Evolutionary conservation across 2,329 filamentous ascomycete species (phyloP).

Genomic region (Xylariaceae sp.): DNA sequence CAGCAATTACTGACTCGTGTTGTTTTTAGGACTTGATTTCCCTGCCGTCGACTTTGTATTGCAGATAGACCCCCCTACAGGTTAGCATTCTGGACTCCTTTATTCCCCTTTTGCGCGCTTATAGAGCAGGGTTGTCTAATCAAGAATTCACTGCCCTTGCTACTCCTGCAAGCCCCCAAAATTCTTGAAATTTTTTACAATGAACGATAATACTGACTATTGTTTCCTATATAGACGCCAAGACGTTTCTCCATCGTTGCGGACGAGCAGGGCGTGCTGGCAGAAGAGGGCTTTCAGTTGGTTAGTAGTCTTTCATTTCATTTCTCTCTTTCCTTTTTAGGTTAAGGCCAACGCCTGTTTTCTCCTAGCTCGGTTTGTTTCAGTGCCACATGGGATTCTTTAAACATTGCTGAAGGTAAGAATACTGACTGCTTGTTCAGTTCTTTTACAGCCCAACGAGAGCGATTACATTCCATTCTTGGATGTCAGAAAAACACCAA

Average conservation of each 20-base stretch:
- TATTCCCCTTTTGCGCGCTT: not conserved
- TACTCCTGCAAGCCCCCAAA: too few relatives aligned
- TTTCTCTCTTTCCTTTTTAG: not conserved
- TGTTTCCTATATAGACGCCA: conserved; percentile 66
- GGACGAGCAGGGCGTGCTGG: conserved; percentile 91
- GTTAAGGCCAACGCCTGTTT: not conserved
- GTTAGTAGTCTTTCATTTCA: conserved; percentile 12
- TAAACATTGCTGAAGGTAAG: not conserved
- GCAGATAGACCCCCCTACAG: conserved; percentile 78
- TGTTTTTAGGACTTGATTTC: conserved; percentile 72
- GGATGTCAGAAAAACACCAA: conserved; percentile 85
- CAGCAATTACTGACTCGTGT: conserved; percentile 3
- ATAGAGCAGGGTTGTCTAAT: not conserved
- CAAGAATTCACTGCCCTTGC: not conserved
- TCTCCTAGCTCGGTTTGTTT: not conserved
- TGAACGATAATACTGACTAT: not conserved
- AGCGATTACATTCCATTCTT: conserved; percentile 91
- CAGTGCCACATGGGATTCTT: not conserved
- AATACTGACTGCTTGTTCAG: conserved; percentile 38
- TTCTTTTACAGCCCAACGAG: conserved; percentile 84
- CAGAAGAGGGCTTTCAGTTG: conserved; percentile 79
- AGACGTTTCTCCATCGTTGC: conserved; percentile 93
- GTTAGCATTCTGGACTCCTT: not conserved
- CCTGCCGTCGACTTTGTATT: conserved; percentile 90
- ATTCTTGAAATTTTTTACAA: too few relatives aligned